These are phyloP conservation scores for Fallopia convolvulus DNA, from an alignment of 148 eudicot genomes.

Conservation along the genomic window DNA sequence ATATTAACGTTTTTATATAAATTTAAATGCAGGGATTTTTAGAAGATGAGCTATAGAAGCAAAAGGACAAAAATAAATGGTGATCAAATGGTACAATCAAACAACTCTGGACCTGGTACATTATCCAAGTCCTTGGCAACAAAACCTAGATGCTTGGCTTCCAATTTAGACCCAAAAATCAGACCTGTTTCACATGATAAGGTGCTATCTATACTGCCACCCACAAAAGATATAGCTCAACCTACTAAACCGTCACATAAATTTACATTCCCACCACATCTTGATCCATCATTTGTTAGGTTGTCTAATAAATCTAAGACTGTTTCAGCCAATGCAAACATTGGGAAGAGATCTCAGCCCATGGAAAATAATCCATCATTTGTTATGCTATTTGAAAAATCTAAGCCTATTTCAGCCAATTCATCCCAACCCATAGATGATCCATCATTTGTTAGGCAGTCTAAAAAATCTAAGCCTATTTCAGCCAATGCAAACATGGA, in stretches of 20 bases:
- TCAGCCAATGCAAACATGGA: not conserved
- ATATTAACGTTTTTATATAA: too few species aligned
- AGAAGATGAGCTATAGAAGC: not conserved
- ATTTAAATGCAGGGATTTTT: too few species aligned
- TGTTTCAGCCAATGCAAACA: not conserved
- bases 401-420: too few species aligned
- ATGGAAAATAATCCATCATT: too few species aligned
- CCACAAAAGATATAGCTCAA: not conserved
- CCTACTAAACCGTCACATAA: not conserved
- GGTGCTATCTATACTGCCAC: not conserved
- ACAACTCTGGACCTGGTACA: too few species aligned
- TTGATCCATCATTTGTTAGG: not conserved
- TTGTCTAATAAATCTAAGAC: not conserved
- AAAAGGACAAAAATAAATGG: not conserved
- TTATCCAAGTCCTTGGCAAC: too few species aligned
- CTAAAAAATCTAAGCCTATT: not conserved
- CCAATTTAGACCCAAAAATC: too few species aligned
- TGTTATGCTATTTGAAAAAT: too few species aligned
- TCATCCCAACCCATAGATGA: too few species aligned
- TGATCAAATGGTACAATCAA: not conserved
- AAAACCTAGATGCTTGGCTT: too few species aligned
- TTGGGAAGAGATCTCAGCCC: too few species aligned
- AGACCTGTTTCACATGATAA: too few species aligned
- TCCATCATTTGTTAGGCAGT: not conserved
- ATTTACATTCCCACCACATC: not conserved